Conservation (phyloP, 805 yeast species). For the Lipomyces chichibuensis region DNA sequence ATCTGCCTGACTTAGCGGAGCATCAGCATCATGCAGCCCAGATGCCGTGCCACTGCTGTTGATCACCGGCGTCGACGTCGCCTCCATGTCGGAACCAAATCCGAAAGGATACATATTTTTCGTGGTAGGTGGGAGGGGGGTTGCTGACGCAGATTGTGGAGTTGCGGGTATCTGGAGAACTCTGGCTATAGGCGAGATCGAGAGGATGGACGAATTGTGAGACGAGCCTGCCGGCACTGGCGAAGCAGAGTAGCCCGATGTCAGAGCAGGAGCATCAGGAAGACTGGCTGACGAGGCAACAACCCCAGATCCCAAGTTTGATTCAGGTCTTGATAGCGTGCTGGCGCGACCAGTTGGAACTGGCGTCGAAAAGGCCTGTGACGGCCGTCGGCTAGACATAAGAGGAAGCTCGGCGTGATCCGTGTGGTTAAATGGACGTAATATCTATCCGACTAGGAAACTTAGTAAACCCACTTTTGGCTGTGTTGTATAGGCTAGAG, state of each 20-base stretch:
- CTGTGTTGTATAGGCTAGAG: neutral
- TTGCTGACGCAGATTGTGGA: slow-evolving; percentile 16
- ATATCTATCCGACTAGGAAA: neutral
- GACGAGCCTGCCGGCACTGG: slow-evolving; percentile 12
- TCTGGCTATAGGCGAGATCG: slow-evolving; percentile 33
- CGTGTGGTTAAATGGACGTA: neutral
- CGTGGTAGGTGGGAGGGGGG: slow-evolving; percentile 25
- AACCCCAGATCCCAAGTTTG: slow-evolving; percentile 4
- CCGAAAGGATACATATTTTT: slow-evolving; percentile 10
- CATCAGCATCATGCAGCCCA: neutral
- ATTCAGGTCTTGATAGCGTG: neutral
- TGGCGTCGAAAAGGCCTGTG: slow-evolving; percentile 25
- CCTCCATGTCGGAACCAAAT: slow-evolving; percentile 32
- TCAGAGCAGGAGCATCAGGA: slow-evolving; percentile 18
- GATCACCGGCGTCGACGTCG: slow-evolving; percentile 27
- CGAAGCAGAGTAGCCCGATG: slow-evolving; percentile 7
- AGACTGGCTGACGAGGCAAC: slow-evolving; percentile 13
- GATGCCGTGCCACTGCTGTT: neutral
- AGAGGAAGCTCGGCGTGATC: neutral
- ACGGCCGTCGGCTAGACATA: slow-evolving; percentile 5
- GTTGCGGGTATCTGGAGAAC: slow-evolving; percentile 8
- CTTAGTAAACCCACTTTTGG: neutral
- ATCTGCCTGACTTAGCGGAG: slow-evolving; percentile 57
- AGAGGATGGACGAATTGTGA: slow-evolving; percentile 29
- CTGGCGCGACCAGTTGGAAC: slow-evolving; percentile 6